Percentiles rank a stretch among this genome's conserved stretches.
Evolutionary conservation across 2,329 filamentous ascomycete genomes (phyloP).

Genomic region (Verticillium albo-atrum): DNA sequence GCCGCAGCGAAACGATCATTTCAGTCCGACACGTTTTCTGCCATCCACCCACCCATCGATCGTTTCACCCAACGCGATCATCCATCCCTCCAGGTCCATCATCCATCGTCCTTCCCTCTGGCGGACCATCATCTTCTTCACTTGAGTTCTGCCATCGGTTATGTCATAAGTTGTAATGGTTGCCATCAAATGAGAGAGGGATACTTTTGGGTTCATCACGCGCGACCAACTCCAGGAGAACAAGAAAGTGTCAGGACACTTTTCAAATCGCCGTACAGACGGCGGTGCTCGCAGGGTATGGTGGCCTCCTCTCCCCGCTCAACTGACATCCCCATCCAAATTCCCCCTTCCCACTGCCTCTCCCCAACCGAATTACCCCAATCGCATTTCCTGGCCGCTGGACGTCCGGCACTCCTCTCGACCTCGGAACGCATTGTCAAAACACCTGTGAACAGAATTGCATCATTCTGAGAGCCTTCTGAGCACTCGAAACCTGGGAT

Average conservation of each 20-base stretch:
- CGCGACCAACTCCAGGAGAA: not conserved
- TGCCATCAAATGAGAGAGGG: not conserved
- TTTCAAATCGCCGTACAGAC: not conserved
- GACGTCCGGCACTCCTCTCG: not conserved
- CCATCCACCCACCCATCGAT: not conserved
- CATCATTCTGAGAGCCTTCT: not conserved
- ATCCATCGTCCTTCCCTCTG: not conserved
- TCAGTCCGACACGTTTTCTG: not conserved
- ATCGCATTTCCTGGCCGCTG: not conserved
- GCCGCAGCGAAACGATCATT: not conserved
- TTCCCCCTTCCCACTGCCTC: slow-evolving; percentile 2
- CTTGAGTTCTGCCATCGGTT: not conserved
- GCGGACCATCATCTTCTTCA: not conserved
- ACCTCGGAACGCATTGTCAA: not conserved
- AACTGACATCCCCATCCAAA: slow-evolving; percentile 1
- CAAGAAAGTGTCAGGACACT: not conserved
- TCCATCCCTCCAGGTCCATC: not conserved
- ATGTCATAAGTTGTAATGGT: not conserved
- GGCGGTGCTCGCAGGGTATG: slow-evolving; percentile 6
- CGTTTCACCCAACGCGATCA: not conserved
- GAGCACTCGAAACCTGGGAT: not conserved
- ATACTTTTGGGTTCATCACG: not conserved
- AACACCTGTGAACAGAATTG: not conserved
- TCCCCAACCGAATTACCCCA: not conserved
- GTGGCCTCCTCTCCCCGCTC: slow-evolving; percentile 8